Evolutionary conservation across 106 monocot genomes (phyloP).

Genomic region (Cymbidium sinense): DNA sequence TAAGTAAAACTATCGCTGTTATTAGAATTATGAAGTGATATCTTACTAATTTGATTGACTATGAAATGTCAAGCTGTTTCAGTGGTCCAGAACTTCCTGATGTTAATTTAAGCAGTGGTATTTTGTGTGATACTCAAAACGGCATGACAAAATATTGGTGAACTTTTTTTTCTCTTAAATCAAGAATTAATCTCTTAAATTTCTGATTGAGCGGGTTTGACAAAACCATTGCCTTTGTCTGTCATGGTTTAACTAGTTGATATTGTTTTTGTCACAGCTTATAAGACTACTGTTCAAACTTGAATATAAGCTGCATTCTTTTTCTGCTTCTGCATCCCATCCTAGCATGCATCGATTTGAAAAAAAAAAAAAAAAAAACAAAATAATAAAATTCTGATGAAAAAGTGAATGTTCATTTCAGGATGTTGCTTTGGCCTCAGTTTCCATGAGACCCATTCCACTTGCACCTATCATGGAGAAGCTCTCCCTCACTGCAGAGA

Average conservation of each 20-base stretch:
- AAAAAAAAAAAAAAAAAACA: too few relatives aligned
- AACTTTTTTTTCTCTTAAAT: not conserved
- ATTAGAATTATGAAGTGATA: too few relatives aligned
- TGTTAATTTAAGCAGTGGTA: too few relatives aligned
- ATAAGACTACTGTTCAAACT: not conserved
- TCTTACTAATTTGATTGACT: too few relatives aligned
- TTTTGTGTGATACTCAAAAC: too few relatives aligned
- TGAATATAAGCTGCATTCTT: not conserved
- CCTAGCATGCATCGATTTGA: not conserved
- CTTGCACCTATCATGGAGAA: constrained; percentile 86
- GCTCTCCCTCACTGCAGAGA: constrained; percentile 70
- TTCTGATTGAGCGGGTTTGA: not conserved
- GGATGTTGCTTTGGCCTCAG: constrained; percentile 76
- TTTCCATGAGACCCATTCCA: constrained; percentile 55
- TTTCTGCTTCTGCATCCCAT: constrained; percentile 2
- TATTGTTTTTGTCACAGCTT: not conserved
- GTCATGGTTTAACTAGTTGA: not conserved
- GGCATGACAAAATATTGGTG: too few relatives aligned
- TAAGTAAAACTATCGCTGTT: too few relatives aligned
- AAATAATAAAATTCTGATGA: not conserved
- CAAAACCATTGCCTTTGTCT: not conserved
- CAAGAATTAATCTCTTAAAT: not conserved
- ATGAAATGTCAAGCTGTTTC: too few relatives aligned
- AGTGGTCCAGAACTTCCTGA: too few relatives aligned
- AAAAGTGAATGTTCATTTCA: constrained; percentile 16